Percentiles rank a stretch among this genome's conserved stretches.
These are phyloP conservation scores for Candida schatavii DNA, from an alignment of 805 yeast genomes.

Conservation along the genomic window DNA sequence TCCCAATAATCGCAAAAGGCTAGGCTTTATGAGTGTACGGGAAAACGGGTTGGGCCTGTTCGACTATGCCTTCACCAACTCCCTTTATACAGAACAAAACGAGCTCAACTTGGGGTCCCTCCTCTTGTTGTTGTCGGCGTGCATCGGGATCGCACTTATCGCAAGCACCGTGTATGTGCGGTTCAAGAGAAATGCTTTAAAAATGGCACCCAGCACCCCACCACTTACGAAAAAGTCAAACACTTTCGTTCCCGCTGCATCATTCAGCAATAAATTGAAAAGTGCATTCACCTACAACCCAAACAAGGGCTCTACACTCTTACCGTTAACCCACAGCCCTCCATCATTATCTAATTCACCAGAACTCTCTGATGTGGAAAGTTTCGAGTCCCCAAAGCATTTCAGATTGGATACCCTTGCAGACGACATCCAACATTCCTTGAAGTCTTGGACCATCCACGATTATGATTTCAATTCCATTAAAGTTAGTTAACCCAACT, in stretches of 20 bases:
- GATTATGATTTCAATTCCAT: background rate
- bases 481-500: background rate
- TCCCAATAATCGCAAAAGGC: background rate
- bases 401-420: slow-evolving; percentile 2
- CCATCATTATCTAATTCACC: slow-evolving; percentile 5
- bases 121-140: background rate
- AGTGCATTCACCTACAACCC: background rate
- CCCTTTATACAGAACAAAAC: background rate
- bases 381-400: background rate
- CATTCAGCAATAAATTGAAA: background rate
- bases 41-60: slow-evolving; percentile 1
- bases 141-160: background rate
- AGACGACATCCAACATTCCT: slow-evolving; percentile 1
- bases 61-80: background rate
- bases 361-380: slow-evolving; percentile 2
- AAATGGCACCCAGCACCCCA: background rate
- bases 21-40: background rate
- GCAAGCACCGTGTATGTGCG: background rate
- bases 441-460: slow-evolving; percentile 3
- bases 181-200: background rate
- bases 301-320: background rate
- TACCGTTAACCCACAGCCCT: background rate
- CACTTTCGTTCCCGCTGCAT: background rate
- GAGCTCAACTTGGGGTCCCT: background rate
- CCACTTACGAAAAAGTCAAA: no score